phyloP scores from a whole-genome alignment of 2,329 filamentous ascomycete species.

The Colletotrichum acutatum region DNA sequence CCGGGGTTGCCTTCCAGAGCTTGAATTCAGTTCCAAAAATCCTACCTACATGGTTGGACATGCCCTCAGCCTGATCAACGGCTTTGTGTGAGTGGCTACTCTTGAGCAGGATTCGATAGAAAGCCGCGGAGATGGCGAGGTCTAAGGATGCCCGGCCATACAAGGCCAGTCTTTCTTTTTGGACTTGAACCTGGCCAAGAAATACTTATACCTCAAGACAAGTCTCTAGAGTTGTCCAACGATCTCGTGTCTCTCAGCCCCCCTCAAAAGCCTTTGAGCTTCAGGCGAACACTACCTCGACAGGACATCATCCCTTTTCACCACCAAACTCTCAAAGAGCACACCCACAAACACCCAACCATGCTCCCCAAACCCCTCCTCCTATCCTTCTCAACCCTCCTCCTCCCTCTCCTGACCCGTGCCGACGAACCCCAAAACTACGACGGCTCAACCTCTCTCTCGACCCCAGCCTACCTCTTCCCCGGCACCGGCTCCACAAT shows the following conservation, averaged over 20 bases:
- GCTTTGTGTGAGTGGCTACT: too few relatives aligned
- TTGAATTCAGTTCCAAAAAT: not conserved
- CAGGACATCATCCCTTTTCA: not conserved
- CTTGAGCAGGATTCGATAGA: not conserved
- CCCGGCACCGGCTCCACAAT: conserved; percentile 37
- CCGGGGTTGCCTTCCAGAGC: not conserved
- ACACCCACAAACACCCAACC: not conserved
- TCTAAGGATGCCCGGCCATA: too few relatives aligned
- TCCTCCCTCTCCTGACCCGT: not conserved
- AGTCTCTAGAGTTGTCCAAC: too few relatives aligned
- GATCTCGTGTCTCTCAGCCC: too few relatives aligned
- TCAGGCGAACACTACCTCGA: not conserved
- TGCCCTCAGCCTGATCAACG: too few relatives aligned
- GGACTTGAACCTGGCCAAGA: too few relatives aligned
- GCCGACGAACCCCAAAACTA: not conserved
- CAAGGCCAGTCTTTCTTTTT: too few relatives aligned
- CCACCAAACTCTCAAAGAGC: not conserved
- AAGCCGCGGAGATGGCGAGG: too few relatives aligned
- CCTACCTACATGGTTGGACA: too few relatives aligned
- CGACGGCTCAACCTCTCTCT: not conserved
- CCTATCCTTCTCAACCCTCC: not conserved
- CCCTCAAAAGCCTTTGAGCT: not conserved
- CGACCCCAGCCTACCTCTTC: conserved; percentile 29
- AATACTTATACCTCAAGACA: not conserved
- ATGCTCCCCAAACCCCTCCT: conserved; percentile 1